Base-by-base conservation (phyloP, 352 stramenopile species). In the Halophytophthora batemanensis region DNA sequence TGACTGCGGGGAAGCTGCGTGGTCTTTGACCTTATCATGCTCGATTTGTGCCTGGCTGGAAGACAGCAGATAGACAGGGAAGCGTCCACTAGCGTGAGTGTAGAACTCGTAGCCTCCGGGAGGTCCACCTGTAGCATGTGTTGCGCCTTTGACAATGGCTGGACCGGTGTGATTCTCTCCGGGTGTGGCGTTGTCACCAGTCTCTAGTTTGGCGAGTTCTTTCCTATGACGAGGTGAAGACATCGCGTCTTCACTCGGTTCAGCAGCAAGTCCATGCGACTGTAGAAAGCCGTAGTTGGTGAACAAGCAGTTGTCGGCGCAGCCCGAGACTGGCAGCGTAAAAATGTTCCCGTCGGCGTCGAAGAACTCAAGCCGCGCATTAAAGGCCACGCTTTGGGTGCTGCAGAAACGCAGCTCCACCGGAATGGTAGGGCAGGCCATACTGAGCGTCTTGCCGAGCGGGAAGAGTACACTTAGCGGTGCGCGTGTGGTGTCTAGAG, bases 301-400 rank as follows among this genome's bases (percentile, higher is more conserved):
- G 13, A 98, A 70, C 15, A 98, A 18, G 50, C 87, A 97, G 56
- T 97, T 97, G 45, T 98, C 94, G 0, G 87, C 78, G 31, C 80
- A 95, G 2, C 94, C 94, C 17, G 71, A 74, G 19, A 98, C 68
- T 1, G 83, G 71, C 1, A 98, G 55, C 21, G 70, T 57, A 40
- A 97, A 98, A 0, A 65, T 70, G 25, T 92, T 93, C 18, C 90
- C 88, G 18, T 98, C 90, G 0, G 67, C 43, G 51, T 98, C 93
- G 25, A 97, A 96, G 50, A 98, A 97, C 53, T 98, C 90, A 28
- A 98, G 76, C 21, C 87, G 69, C 0, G 86, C 82, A 39, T 87
- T 96, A 48, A 98, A 98, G 2, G 87, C 90, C 19, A 98, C 86
- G 25, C 90, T 93, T 21, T 83, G 85, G 19, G 70, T 69, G 45